Base-by-base conservation (phyloP, 2,329 filamentous ascomycete species). In the Colletotrichum orchidophilum region DNA sequence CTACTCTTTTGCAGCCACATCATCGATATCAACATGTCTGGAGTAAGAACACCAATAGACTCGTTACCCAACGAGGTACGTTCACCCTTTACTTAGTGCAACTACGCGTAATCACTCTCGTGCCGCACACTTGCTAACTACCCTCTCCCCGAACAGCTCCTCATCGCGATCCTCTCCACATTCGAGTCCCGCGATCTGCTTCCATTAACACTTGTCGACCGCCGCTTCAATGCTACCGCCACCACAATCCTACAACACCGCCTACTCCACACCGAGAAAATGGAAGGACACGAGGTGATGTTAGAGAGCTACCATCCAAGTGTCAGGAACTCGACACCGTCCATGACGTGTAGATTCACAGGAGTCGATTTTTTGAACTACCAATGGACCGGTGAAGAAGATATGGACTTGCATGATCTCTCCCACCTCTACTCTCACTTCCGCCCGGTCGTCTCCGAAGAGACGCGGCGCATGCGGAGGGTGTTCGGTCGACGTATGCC, bases 251-350 rank as follows among this genome's bases (percentile, higher is more conserved):
- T 94, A 8, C 88, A 93, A 73, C 86, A 87, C 59, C 90, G 93
- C 39, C 84, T 94, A 2, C 81, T 91, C 57, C 79, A 86, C 24
- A 88, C 90, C 24, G 86, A 90, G 5, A 82, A 87, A 3, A 81
- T 92, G 8, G 81, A 87, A 46, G 87, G 90, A 46, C 89, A 94
- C 76, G 88, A 91, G 64, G 81, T 96, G 49, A 89, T 95, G 46
- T 88, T 97, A 52, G 93, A 96, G 82, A 94, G 92, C 79, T 95
- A 93, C 77, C 93, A 93, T 73, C 94, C 93, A 0, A 89, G 86
- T 73, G 90, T 87, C 27, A 92, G 91, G 79, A 84, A 92, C 60
- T 91, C 87, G 5, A 91, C 92, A 24, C 92, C 93, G 0, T 91
- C 90, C 65, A 85, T 94, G 13, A 80, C 80, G 77, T 95, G 93